Conservation (phyloP, 768 basidiomycete genomes). For the Phanerochaete sordida region DNA sequence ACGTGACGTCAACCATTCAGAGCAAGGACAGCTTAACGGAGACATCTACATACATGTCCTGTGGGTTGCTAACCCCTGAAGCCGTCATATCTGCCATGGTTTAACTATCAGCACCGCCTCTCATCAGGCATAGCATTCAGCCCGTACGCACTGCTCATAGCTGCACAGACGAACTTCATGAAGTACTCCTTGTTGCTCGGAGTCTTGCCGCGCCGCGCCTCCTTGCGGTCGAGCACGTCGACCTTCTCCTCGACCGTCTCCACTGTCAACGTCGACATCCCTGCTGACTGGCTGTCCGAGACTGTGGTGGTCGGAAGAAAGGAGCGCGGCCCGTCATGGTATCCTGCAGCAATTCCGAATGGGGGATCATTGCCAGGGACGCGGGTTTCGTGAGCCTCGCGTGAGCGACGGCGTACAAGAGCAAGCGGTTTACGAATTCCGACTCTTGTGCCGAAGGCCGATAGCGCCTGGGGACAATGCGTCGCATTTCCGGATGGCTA, state of each 20-base stretch:
- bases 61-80: conserved; percentile 31
- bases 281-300: neutral
- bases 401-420: neutral
- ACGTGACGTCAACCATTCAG: neutral
- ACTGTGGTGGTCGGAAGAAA: neutral
- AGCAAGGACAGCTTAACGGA: neutral
- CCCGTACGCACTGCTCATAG: conserved; percentile 25
- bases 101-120: neutral
- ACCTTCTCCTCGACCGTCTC: conserved; percentile 22
- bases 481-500: too few relatives aligned
- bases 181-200: conserved; percentile 20
- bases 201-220: neutral
- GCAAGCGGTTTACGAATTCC: neutral
- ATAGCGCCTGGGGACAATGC: too few relatives aligned
- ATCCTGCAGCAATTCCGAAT: conserved; percentile 1
- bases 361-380: conserved; percentile 2
- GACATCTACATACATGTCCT: conserved; percentile 28
- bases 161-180: conserved; percentile 27
- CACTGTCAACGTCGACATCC: conserved; percentile 12
- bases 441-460: neutral
- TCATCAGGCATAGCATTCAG: neutral
- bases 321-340: neutral
- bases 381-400: neutral
- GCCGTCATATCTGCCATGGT: conserved; percentile 29
- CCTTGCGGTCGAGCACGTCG: conserved; percentile 12